phyloP scores from a whole-genome alignment of 2,329 filamentous ascomycete species.

The Aphanocladium album region DNA sequence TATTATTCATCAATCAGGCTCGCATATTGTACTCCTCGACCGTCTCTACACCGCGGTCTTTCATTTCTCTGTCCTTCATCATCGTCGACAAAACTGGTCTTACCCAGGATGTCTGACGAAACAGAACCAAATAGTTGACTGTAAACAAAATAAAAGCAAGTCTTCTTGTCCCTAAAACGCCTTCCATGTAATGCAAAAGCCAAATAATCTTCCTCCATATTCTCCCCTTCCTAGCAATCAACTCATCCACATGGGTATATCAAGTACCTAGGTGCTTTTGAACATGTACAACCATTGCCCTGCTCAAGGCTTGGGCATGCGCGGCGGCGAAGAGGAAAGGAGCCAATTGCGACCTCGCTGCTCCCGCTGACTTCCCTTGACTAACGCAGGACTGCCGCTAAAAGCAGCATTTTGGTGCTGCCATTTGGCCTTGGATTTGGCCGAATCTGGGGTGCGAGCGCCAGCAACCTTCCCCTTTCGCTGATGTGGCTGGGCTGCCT shows the following conservation, averaged over 20 bases:
- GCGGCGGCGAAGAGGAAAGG: neutral
- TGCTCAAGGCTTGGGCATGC: neutral
- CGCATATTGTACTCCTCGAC: neutral
- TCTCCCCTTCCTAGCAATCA: neutral
- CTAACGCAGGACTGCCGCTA: no score
- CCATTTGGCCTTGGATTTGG: no score
- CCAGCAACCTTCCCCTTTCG: neutral
- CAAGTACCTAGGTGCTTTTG: neutral
- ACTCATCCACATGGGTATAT: neutral
- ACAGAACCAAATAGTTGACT: neutral
- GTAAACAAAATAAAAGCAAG: neutral
- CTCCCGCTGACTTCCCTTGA: neutral
- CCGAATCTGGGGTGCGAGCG: no score
- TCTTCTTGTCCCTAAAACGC: neutral
- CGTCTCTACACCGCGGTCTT: neutral
- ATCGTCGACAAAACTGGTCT: neutral
- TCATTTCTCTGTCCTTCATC: neutral
- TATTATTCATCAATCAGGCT: neutral
- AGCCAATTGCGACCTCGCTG: neutral
- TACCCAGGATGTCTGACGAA: neutral
- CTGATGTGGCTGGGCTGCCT: neutral
- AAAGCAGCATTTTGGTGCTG: no score
- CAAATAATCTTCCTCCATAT: neutral
- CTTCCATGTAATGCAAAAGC: constrained; percentile 7
- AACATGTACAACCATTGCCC: neutral